Base-by-base conservation (phyloP, 1,284 basidiomycete species). In the Sanguinoderma infundibulare region DNA sequence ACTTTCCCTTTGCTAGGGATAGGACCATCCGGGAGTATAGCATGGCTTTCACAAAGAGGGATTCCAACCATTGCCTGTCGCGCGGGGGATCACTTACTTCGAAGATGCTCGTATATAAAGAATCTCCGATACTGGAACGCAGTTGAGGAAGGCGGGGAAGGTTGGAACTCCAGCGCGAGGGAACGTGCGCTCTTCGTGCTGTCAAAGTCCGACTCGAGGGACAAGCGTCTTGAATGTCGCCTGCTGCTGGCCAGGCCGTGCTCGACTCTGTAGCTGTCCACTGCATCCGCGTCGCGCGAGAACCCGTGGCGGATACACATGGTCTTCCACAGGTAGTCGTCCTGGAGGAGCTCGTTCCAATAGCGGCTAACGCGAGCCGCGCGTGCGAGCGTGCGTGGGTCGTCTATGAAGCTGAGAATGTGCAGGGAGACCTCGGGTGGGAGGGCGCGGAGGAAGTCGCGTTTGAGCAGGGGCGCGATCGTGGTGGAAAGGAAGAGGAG, bases 341-440 rank as follows among this genome's bases (percentile, higher is more conserved):
- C 95, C 58, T 84, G 80, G n/a, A 92, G 82, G 4, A 98, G 83
- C 10, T 77, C 79, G 47, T 85, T 78, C 97, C 97, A 98, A 60
- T 84, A 83, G 53, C 82, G 81, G 67, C 88, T 92, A 28, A 98
- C 96, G 52, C 84, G 82, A 44, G 85, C 82, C 0, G 91, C 91
- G 7, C 92, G 78, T 0, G 87, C 82, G 5, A 98, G 86, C 0
- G 92, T 91, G 51, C 79, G 79, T 0, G 94, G 91, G 52, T 96
- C 92, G 66, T 96, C 90, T 53, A 98, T 81, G 74, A 91, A 97
- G 67, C 81, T 79, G 55, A 98, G 82, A 57, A 97, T 86, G 70
- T 95, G 87, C 28, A 98, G 77, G 0, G 89, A 85, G 35, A 99
- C 81, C 75, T 99, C 97, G 17, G 87, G 79, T 0, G 97, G 97